These are phyloP conservation scores for Crithidia sp. DNA, from an alignment of 208 protist genomes.

Conservation along the genomic window DNA sequence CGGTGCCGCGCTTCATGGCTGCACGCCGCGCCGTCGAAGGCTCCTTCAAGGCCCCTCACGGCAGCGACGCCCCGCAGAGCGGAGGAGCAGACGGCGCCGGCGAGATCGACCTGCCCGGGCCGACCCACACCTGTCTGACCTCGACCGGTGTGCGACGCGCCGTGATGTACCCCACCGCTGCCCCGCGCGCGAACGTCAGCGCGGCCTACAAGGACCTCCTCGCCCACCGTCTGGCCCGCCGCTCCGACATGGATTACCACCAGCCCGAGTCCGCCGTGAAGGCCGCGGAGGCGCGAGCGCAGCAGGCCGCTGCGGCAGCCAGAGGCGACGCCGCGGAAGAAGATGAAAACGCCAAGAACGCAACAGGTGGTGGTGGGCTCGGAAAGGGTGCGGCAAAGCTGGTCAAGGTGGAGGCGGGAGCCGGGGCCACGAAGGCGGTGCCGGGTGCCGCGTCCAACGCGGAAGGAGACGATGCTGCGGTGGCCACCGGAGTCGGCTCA, in stretches of 20 bases:
- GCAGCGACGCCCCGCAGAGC: too few relatives aligned
- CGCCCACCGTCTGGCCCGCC: slow-evolving; percentile 42
- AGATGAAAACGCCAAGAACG: slow-evolving; percentile 9
- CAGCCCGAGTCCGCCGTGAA: slow-evolving; percentile 49
- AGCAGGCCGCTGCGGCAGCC: slow-evolving; percentile 22
- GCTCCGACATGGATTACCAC: slow-evolving; percentile 78
- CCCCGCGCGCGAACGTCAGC: neutral
- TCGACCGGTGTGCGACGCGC: slow-evolving; percentile 27
- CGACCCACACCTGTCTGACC: slow-evolving; percentile 19
- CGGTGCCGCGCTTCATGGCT: slow-evolving; percentile 38
- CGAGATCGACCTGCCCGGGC: slow-evolving; percentile 12
- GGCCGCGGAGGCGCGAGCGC: slow-evolving; percentile 28
- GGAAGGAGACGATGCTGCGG: neutral
- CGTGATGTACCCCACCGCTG: slow-evolving; percentile 29
- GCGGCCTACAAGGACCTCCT: slow-evolving; percentile 15
- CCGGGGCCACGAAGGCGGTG: slow-evolving; percentile 6
- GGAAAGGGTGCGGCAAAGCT: slow-evolving; percentile 3
- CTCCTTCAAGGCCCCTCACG: slow-evolving; percentile 5
- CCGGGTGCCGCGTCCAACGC: neutral
- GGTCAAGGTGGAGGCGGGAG: slow-evolving; percentile 16
- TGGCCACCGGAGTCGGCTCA: neutral
- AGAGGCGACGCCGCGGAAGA: slow-evolving; percentile 17
- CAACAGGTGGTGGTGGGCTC: neutral
- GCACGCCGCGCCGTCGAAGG: slow-evolving; percentile 16
- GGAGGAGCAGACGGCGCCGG: neutral